Base-by-base conservation (phyloP, 78 protist species). In the Capsaspora owczarzaki region DNA sequence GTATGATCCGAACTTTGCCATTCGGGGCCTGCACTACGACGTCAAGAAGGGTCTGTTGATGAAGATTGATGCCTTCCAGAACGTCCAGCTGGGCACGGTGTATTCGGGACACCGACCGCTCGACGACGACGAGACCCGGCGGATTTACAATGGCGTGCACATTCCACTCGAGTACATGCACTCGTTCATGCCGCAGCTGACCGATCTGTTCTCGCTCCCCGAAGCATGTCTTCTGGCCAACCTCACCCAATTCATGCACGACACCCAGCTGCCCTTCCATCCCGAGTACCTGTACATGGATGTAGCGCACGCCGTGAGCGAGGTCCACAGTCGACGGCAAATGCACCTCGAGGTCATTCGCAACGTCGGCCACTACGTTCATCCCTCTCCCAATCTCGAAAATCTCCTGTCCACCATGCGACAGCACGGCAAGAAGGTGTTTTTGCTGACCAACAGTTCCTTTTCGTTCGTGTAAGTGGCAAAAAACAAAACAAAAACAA, bases 1-100 rank as follows among this genome's bases (percentile, higher is more conserved):
- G 33, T 63, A 63, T 41, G 72, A 63, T 25, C 41, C 33, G 33
- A 16, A 2, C 43, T 63, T 63, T 63, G 72, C 72, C 43, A 63
- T 63, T 14, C 72, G 72, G n/a, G 72, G 72, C 72, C 72, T 63
- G 19, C 72, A 63, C 41, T 63, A 63, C 41, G 72, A 63, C 72
- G 33, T 35, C 10, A 6, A 25, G n/a, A 63, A 63, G 41, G 72
- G 72, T 6, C 41, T 63, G 4, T 14, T 63, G n/a, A 63, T 63
- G 72, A 63, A 63, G 72, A 35, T 63, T 41, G 72, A 63, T 25
- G 72, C 72, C 6, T 63, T 63, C 23, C 72, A 63, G 43, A 63
- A 8, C 22, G 23, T 63, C 19, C 72, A 63, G 41, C 41, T 35
- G 42, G 72, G 41, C 72, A 63, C 72, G n/a, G 72, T 63, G 42